Evolutionary conservation across 352 stramenopile species (phyloP).

Genomic region (Vaucheria bursata): DNA sequence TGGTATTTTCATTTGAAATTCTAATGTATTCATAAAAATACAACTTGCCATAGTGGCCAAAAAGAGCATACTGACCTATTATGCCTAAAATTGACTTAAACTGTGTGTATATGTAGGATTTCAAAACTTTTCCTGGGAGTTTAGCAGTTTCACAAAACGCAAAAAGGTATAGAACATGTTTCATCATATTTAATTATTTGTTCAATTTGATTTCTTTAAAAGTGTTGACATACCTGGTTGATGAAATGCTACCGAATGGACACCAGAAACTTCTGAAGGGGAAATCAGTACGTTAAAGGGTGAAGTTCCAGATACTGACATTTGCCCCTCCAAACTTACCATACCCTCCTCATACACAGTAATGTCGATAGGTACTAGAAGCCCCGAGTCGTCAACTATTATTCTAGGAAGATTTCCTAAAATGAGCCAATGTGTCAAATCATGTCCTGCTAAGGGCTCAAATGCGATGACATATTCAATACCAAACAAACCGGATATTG

Average conservation of each 20-base stretch:
- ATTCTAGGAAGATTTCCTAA: slow-evolving; percentile 58
- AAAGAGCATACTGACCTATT: too few species aligned
- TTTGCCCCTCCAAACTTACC: slow-evolving; percentile 4
- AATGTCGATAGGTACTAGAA: neutral
- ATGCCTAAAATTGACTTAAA: too few species aligned
- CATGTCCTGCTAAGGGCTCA: slow-evolving; percentile 46
- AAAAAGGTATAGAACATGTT: too few species aligned
- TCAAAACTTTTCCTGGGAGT: too few species aligned
- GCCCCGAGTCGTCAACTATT: slow-evolving; percentile 3
- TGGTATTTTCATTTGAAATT: too few species aligned
- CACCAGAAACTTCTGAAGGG: slow-evolving; percentile 46
- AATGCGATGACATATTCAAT: slow-evolving; percentile 53
- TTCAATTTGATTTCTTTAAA: too few species aligned
- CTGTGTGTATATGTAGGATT: too few species aligned
- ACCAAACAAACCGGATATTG: slow-evolving; percentile 13
- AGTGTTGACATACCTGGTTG: slow-evolving; percentile 49
- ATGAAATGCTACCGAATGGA: slow-evolving; percentile 53
- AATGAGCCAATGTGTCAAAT: slow-evolving; percentile 51
- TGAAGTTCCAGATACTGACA: slow-evolving; percentile 44
- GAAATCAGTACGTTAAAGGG: slow-evolving; percentile 56
- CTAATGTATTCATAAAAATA: too few species aligned
- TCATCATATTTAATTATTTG: too few species aligned
- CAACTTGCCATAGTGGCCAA: too few species aligned
- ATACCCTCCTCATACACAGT: slow-evolving; percentile 11
- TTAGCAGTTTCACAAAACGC: too few species aligned